Conservation (phyloP, 2,329 filamentous ascomycete species). For the Diplodia sapinea region DNA sequence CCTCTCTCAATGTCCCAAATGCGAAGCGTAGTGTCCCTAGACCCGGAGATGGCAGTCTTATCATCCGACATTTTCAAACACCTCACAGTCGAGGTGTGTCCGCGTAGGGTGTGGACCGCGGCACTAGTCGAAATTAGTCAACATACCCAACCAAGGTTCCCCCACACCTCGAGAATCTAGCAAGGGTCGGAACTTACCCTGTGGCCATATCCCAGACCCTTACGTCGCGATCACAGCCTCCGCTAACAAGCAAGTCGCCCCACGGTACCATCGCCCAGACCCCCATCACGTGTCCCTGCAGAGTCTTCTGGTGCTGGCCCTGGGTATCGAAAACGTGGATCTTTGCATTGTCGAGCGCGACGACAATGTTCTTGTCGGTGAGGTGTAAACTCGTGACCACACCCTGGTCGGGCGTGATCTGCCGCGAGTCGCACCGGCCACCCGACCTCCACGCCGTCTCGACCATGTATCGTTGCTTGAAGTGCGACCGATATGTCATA, state of each 20-base stretch:
- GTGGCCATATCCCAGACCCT: constrained; percentile 95
- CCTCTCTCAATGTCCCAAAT: constrained; percentile 94
- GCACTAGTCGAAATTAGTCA: constrained; percentile 55
- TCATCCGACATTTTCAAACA: constrained; percentile 97
- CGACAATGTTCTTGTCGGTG: constrained; percentile 94
- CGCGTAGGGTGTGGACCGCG: constrained; percentile 81
- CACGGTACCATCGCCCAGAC: constrained; percentile 99
- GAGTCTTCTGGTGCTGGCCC: constrained; percentile 83
- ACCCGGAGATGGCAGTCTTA: constrained; percentile 94
- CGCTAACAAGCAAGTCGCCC: constrained; percentile 93
- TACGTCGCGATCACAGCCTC: constrained; percentile 95
- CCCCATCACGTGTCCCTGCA: constrained; percentile 97
- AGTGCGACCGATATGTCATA: constrained; percentile 91
- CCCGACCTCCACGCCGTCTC: constrained; percentile 96
- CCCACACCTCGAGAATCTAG: not conserved
- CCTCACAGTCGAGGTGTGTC: constrained; percentile 94
- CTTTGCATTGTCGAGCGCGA: constrained; percentile 96
- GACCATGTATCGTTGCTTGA: constrained; percentile 96
- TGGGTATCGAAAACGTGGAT: constrained; percentile 97
- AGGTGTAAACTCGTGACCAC: constrained; percentile 95
- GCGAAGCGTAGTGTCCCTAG: constrained; percentile 88
- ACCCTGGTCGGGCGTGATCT: constrained; percentile 94
- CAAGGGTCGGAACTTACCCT: constrained; percentile 64
- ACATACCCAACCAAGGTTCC: not conserved
- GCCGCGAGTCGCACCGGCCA: constrained; percentile 79